A percentile compares a stretch with the other conserved stretches of the same genome.
Conservation (phyloP, 441 rosid species). For the Cnidoscolus chayamansa region DNA sequence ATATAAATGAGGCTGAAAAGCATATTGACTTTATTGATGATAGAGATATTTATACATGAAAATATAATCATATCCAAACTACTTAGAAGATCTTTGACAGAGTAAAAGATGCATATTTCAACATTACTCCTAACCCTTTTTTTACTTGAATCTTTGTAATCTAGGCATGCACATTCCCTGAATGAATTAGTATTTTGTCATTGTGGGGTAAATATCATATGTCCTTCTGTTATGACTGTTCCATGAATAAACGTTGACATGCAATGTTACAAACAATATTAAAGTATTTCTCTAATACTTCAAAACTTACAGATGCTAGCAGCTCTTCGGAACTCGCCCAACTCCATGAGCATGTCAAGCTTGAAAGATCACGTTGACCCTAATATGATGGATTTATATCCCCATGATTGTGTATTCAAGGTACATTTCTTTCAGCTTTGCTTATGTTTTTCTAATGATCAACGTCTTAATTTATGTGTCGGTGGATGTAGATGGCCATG, state of each 20-base stretch:
- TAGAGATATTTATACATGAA: too few species aligned
- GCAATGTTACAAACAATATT: neutral
- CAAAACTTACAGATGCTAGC: constrained; percentile 63
- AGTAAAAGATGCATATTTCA: too few species aligned
- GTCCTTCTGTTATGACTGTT: too few species aligned
- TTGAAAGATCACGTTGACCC: constrained; percentile 73
- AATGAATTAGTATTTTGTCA: neutral
- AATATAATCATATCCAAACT: too few species aligned
- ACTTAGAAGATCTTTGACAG: too few species aligned
- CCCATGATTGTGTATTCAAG: constrained; percentile 90
- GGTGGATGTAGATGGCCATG: constrained; percentile 58
- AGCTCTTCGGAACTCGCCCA: constrained; percentile 65
- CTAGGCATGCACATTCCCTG: neutral
- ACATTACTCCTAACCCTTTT: neutral
- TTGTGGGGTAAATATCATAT: neutral
- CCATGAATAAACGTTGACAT: neutral
- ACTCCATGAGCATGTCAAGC: constrained; percentile 65
- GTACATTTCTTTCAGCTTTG: constrained; percentile 33
- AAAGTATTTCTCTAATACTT: constrained; percentile 14
- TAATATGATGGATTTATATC: constrained; percentile 82
- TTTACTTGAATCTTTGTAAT: neutral
- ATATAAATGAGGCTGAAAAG: too few species aligned
- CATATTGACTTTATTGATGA: too few species aligned
- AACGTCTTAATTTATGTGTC: constrained; percentile 5
- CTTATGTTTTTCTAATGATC: neutral